Evolutionary conservation across 2,329 filamentous ascomycete species (phyloP), one percentile per base, ranked within the genome.

Genomic region (Hysterium pulicare): DNA sequence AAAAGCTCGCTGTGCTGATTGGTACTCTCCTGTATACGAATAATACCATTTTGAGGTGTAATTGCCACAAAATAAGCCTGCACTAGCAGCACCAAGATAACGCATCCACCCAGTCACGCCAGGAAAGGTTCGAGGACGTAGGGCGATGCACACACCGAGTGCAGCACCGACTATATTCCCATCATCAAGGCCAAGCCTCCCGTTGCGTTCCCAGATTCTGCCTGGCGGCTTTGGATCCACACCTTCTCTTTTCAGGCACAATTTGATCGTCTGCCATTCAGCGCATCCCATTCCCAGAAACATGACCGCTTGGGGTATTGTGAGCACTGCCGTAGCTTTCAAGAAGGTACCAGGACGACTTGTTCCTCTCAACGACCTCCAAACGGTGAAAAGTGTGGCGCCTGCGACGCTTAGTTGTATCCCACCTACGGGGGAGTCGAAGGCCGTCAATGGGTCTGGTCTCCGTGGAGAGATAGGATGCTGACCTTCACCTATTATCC

Each of bases 141-240:
- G 28, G 9, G 50, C 51, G 13, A 45, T 22, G 3, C 51, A 45
- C 5, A 49, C 33, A 11, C 50, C 53, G 15, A 51, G 36, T 6
- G 33, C 45, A 24, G 47, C 54, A 23, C 54, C 54, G 11, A 32
- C 30, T 7, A 58, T n/a, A 11, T 44, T 37, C 1, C 34, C 31
- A 28, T 58, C 55, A 26, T 57, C 53, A 7, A 35, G 8, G 1
- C 47, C 52, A 46, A 46, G 50, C 9, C 47, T 38, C n/a, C 47
- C 46, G 17, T 52, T 54, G n/a, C 41, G 40, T 33, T 59, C 51
- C 51, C 50, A 58, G 15, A 57, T 33, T 31, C 54, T 52, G 6
- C n/a, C n/a, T n/a, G 43, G 45, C 2, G 51, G 53, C 37, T 41
- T 38, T 11, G 53, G 48, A 7, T 50, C 41, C 9, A 55, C 44